Percentiles rank a stretch among this genome's conserved stretches.
Evolutionary conservation across 176 grass and related monocot species (phyloP).

Genomic region (Aegilops sharonensis): DNA sequence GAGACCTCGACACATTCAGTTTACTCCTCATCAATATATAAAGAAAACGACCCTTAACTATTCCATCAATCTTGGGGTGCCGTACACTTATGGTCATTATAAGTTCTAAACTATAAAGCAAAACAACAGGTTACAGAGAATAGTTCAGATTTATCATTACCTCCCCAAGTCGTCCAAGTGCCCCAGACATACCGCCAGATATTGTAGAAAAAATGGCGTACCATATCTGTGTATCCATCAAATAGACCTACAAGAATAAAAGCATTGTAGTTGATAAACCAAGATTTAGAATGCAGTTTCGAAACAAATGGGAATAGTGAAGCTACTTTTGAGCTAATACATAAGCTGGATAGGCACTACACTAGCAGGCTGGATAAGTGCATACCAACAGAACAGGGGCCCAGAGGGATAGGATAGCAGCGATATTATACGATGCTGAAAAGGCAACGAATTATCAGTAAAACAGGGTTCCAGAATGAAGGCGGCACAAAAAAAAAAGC

Average conservation of each 20-base stretch:
- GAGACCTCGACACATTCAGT: background rate
- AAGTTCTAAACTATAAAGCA: background rate
- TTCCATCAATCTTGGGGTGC: slow-evolving; percentile 11
- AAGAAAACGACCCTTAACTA: background rate
- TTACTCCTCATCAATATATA: background rate
- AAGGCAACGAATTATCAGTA: slow-evolving; percentile 16
- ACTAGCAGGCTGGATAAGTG: slow-evolving; percentile 6
- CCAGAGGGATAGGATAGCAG: slow-evolving; percentile 83
- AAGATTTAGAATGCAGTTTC: slow-evolving; percentile 1
- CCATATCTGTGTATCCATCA: slow-evolving; percentile 99
- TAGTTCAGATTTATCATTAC: slow-evolving; percentile 47
- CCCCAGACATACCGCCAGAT: slow-evolving; percentile 90
- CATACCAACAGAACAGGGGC: slow-evolving; percentile 86
- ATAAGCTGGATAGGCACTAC: slow-evolving; percentile 5
- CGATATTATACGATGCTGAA: slow-evolving; percentile 77
- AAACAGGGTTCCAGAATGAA: slow-evolving; percentile 13
- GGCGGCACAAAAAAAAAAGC: background rate
- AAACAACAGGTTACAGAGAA: background rate
- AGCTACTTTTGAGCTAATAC: slow-evolving; percentile 17
- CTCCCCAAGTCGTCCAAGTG: slow-evolving; percentile 93
- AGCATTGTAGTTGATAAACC: slow-evolving; percentile 8
- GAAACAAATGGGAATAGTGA: slow-evolving; percentile 1
- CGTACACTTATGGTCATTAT: slow-evolving; percentile 7
- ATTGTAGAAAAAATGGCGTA: slow-evolving; percentile 92
- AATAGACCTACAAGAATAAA: slow-evolving; percentile 71